Percentiles rank a stretch among this genome's conserved stretches.
Evolutionary conservation across 768 basidiomycete species (phyloP).

Genomic region (Suillus subalutaceus): DNA sequence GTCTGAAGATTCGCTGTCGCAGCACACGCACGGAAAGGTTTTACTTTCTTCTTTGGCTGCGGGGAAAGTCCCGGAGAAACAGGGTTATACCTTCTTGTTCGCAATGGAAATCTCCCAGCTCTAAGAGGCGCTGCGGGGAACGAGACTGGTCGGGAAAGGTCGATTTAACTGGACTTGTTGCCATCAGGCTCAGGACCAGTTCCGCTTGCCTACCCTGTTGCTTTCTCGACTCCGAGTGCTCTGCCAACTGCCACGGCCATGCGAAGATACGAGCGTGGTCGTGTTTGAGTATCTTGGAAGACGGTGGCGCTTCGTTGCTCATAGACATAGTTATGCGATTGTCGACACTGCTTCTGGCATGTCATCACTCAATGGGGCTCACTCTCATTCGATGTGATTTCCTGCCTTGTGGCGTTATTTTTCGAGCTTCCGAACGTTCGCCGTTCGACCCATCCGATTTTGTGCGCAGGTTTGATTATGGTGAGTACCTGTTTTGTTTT

Average conservation of each 20-base stretch:
- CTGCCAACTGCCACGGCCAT: conserved; percentile 47
- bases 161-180: conserved; percentile 40
- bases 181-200: conserved; percentile 22
- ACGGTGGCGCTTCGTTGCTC: conserved; percentile 66
- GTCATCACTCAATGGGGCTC: conserved; percentile 89
- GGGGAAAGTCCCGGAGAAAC: conserved; percentile 95
- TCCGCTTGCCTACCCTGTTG: conserved; percentile 64
- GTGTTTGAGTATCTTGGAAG: conserved; percentile 47
- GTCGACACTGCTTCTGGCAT: conserved; percentile 40
- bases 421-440: conserved; percentile 57
- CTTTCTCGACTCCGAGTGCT: conserved; percentile 38
- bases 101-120: conserved; percentile 73
- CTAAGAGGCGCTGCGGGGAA: conserved; percentile 69
- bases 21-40: conserved; percentile 71
- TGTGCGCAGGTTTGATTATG: conserved; percentile 3
- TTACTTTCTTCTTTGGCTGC: conserved; percentile 61
- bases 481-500: conserved; percentile 29
- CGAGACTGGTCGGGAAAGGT: conserved; percentile 53
- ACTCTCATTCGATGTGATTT: conserved; percentile 70
- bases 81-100: conserved; percentile 61
- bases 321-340: conserved; percentile 91
- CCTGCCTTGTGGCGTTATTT: conserved; percentile 37
- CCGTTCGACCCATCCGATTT: conserved; percentile 40
- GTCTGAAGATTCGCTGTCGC: conserved; percentile 85
- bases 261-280: conserved; percentile 80